A percentile compares a stretch with the other conserved stretches of the same genome.
phyloP scores from a whole-genome alignment of 257 asterid genomes.

The Solanum chmielewskii region DNA sequence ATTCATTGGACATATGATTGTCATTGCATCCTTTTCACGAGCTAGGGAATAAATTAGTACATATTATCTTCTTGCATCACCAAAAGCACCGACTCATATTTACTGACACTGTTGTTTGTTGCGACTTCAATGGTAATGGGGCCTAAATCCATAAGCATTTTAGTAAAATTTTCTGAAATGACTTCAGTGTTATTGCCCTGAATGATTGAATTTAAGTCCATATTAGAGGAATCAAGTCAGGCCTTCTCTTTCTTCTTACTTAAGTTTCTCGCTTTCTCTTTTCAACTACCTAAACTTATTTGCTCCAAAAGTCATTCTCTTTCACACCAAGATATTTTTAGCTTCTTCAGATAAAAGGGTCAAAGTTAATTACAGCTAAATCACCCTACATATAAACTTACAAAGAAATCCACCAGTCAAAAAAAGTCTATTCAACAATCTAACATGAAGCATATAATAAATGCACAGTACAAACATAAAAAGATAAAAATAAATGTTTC shows the following conservation, averaged over 20 bases:
- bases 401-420: neutral
- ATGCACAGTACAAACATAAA: neutral
- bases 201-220: neutral
- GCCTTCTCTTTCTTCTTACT: neutral
- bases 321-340: neutral
- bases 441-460: neutral
- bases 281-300: neutral
- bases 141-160: neutral
- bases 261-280: neutral
- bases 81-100: neutral
- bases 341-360: neutral
- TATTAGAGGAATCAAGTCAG: neutral
- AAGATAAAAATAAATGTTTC: neutral
- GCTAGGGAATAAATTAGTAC: neutral
- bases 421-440: neutral
- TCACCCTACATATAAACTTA: neutral
- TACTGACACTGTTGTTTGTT: neutral
- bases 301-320: neutral
- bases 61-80: neutral
- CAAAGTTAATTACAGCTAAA: neutral
- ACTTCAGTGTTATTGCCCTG: neutral
- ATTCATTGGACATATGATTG: neutral
- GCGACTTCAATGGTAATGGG: neutral
- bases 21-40: neutral
- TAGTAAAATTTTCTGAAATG: neutral